Evolutionary conservation across 106 monocot genomes (phyloP).

Genomic region (Phalaenopsis aphrodite): DNA sequence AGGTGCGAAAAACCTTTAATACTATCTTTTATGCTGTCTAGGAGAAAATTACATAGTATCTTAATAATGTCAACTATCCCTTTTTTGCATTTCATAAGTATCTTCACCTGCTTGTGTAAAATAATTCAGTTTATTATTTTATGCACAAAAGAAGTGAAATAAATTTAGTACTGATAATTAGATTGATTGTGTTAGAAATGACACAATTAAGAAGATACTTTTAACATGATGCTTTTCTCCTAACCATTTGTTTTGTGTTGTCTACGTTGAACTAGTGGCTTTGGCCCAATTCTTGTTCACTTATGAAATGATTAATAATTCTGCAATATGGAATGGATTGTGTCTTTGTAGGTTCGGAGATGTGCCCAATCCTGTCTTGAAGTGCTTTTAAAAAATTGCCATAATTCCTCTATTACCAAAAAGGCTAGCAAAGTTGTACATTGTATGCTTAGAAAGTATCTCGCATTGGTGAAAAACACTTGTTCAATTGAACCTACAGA

Average conservation of each 20-base stretch:
- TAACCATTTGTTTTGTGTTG: background rate
- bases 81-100: background rate
- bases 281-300: background rate
- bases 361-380: constrained; percentile 63
- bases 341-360: constrained; percentile 65
- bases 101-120: background rate
- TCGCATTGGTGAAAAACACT: constrained; percentile 15
- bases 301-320: background rate
- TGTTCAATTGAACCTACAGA: constrained; percentile 4
- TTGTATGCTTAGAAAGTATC: constrained; percentile 35
- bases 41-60: background rate
- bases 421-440: constrained; percentile 44
- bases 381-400: constrained; percentile 35
- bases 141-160: background rate
- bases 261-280: background rate
- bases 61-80: background rate
- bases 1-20: background rate
- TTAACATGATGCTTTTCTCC: background rate
- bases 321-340: background rate
- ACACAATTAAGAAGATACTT: background rate
- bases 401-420: constrained; percentile 23
- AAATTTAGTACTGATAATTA: background rate
- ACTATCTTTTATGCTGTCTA: background rate
- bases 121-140: background rate
- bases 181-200: background rate